phyloP scores from a whole-genome alignment of 345 rosid species.

The Adansonia digitata region DNA sequence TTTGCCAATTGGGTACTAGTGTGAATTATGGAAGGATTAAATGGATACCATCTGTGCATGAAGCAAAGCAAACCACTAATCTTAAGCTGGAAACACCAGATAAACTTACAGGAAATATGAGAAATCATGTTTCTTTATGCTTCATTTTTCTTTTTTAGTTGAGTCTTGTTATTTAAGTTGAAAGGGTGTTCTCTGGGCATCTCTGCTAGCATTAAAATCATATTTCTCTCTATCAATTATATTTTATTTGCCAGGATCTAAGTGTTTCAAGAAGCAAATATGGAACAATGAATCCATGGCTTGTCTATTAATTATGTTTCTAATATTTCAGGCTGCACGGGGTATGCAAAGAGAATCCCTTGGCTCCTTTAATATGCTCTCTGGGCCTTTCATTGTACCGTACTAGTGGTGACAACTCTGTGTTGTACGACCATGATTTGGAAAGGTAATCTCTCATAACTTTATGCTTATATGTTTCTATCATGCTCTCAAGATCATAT shows the following conservation, averaged over 20 bases:
- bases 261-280: neutral
- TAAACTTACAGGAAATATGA: too few species aligned
- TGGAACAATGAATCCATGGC: neutral
- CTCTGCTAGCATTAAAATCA: neutral
- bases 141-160: neutral
- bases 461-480: neutral
- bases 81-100: neutral
- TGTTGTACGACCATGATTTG: slow-evolving; percentile 89
- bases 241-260: neutral
- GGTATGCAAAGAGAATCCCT: slow-evolving; percentile 83
- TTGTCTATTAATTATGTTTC: slow-evolving; percentile 6
- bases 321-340: slow-evolving; percentile 74
- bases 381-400: slow-evolving; percentile 74
- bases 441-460: slow-evolving; percentile 51
- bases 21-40: neutral
- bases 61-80: neutral
- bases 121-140: neutral
- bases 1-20: neutral
- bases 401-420: slow-evolving; percentile 86
- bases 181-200: neutral
- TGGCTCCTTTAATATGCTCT: slow-evolving; percentile 74
- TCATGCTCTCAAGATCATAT: neutral
- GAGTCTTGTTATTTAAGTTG: neutral
- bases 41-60: neutral
- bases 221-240: neutral